Base-by-base conservation (phyloP, 768 basidiomycete genomes). In the Tylopilus subfusipes region DNA sequence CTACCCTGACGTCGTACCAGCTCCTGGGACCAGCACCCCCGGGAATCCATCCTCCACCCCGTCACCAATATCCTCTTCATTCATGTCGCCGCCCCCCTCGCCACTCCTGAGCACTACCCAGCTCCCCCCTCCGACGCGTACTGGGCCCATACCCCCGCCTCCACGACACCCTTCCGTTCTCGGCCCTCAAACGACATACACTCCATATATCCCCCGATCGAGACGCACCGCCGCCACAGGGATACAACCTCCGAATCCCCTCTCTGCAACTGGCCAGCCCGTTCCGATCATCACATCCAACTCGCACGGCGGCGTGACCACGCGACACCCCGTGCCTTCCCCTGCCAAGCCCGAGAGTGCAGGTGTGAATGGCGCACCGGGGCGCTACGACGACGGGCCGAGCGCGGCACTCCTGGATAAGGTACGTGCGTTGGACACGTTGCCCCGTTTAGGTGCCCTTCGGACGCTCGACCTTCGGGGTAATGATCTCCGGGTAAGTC, bases 391-490 rank as follows among this genome's bases (percentile, higher is more conserved):
- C 31, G 67, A 73, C 42, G 79, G 79, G 0, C 88, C 87, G 6
- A 90, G 88, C 59, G 82, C 84, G 11, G 90, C 92, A 18, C 67
- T 98, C 57, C 72, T 93, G 61, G 88, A 90, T 64, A 93, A 93
- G 74, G 92, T 97, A 2, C 76, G 93, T 42, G 90, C 92, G n/a
- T 71, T 98, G 66, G 94, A 95, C 64, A 82, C 83, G 22, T 72
- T 98, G 58, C 93, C 95, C 29, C 75, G 93, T 50, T 69, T 98
- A 8, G 97, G 96, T 1, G 84, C 84, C 7, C 71, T 99, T 51
- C 78, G 88, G 68, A 98, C 94, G 36, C 74, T 99, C 54, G 97
- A 98, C 77, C 71, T 99, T 56, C 85, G 84, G 67, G 89, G 90
- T 4, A 99, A 98, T 68, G 97, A 99, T 72, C 78, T 98, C 22